phyloP scores from a whole-genome alignment of 1,139 yeast species.

The Wickerhamiella pararugosa region DNA sequence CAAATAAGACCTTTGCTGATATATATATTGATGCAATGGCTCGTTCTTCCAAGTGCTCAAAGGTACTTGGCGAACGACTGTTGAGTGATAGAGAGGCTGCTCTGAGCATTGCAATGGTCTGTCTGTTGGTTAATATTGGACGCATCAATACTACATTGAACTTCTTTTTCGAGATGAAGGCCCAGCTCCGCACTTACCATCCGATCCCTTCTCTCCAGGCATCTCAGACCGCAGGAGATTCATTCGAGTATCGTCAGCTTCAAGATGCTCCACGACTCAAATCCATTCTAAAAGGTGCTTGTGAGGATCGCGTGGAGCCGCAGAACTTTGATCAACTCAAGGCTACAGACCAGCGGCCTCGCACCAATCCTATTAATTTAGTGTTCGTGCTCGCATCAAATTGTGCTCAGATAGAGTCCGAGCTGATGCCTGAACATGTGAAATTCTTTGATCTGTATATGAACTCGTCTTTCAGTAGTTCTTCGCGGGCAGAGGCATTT shows the following conservation, averaged over 20 bases:
- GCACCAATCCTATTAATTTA: conserved; percentile 51
- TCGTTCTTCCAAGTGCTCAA: conserved; percentile 70
- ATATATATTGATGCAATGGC: conserved; percentile 71
- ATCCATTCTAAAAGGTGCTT: conserved; percentile 68
- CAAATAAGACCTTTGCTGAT: conserved; percentile 61
- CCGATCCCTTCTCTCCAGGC: conserved; percentile 83
- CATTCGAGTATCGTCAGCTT: conserved; percentile 45
- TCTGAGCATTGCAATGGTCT: conserved; percentile 63
- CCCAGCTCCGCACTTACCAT: conserved; percentile 82
- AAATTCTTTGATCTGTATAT: conserved; percentile 53
- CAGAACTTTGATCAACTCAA: conserved; percentile 36
- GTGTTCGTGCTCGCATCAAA: conserved; percentile 59
- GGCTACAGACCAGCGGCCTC: conserved; percentile 29
- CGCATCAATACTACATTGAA: conserved; percentile 90
- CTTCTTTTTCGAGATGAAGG: conserved; percentile 93
- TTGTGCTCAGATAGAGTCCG: conserved; percentile 35
- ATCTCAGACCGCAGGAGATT: conserved; percentile 31
- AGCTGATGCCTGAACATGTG: conserved; percentile 26
- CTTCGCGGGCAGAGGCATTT: conserved; percentile 53
- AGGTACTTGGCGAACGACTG: conserved; percentile 64
- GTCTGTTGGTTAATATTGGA: conserved; percentile 80
- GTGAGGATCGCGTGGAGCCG: conserved; percentile 43
- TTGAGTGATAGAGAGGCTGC: conserved; percentile 48
- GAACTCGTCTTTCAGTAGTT: conserved; percentile 37
- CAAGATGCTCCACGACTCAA: conserved; percentile 93